Evolutionary conservation across 352 stramenopile species (phyloP).

Genomic region (Globisporangium solare): DNA sequence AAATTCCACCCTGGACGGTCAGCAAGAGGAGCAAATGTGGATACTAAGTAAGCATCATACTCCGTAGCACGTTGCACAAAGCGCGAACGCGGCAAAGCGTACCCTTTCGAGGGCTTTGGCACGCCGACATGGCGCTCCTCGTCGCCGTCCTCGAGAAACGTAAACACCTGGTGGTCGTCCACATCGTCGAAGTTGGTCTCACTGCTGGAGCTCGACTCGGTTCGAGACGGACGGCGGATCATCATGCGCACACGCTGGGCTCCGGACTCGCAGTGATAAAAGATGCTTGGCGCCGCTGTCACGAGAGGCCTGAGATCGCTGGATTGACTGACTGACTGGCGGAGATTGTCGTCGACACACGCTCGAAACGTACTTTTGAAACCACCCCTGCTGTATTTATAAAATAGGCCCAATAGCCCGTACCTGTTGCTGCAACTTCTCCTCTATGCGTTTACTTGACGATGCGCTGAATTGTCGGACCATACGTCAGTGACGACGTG

Average conservation of each 20-base stretch:
- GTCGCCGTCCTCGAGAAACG: slow-evolving; percentile 45
- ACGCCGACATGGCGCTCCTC: slow-evolving; percentile 11
- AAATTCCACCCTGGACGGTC: slow-evolving; percentile 33
- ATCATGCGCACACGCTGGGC: neutral
- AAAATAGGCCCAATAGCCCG: too few species aligned
- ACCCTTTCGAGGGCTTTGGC: slow-evolving; percentile 22
- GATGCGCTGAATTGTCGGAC: slow-evolving; percentile 10
- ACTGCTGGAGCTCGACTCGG: slow-evolving; percentile 45
- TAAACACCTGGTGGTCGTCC: slow-evolving; percentile 52
- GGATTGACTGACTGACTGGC: too few species aligned
- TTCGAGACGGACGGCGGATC: slow-evolving; percentile 26
- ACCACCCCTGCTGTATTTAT: too few species aligned
- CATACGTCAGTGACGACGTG: slow-evolving; percentile 13
- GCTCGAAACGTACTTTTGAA: too few species aligned
- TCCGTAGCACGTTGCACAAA: too few species aligned
- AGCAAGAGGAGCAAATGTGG: neutral
- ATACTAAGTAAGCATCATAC: neutral
- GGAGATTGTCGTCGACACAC: too few species aligned
- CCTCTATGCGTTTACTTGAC: slow-evolving; percentile 3
- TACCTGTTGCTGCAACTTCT: too few species aligned
- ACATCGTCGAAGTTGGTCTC: slow-evolving; percentile 64
- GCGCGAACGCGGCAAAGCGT: neutral
- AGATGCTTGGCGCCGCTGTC: too few species aligned
- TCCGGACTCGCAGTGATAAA: too few species aligned
- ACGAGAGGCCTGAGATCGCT: too few species aligned